phyloP scores from a whole-genome alignment of 768 basidiomycete genomes.

The Hortiboletus campestris region DNA sequence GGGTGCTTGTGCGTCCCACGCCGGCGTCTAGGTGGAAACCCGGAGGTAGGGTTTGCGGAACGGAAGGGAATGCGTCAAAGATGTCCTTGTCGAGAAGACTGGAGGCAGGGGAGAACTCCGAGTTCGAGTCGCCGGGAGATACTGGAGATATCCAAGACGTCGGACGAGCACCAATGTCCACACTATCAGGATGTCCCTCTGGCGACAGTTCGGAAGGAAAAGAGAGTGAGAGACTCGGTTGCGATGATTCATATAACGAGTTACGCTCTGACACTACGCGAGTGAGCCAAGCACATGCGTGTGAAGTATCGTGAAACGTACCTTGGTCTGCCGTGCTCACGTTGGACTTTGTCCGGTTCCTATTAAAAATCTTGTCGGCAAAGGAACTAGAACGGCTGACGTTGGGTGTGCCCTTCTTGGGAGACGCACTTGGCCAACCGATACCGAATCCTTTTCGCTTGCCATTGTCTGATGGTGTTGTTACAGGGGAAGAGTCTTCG shows the following conservation, averaged over 20 bases:
- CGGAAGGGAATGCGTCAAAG: conserved; percentile 72
- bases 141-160: conserved; percentile 50
- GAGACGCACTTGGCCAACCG: conserved; percentile 48
- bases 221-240: conserved; percentile 22
- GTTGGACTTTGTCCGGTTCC: conserved; percentile 53
- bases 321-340: conserved; percentile 46
- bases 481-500: conserved; percentile 62
- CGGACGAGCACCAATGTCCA: conserved; percentile 30
- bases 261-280: conserved; percentile 20
- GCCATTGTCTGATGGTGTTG: conserved; percentile 54
- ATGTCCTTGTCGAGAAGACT: conserved; percentile 53
- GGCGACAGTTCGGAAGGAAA: conserved; percentile 21
- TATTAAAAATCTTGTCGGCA: conserved; percentile 57
- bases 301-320: conserved; percentile 28
- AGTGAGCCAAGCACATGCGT: neutral
- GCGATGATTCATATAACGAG: conserved; percentile 28
- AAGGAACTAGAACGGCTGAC: conserved; percentile 55
- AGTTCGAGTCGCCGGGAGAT: conserved; percentile 42
- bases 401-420: conserved; percentile 47
- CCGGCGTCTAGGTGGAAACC: conserved; percentile 19
- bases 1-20: conserved; percentile 23
- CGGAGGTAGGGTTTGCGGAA: conserved; percentile 51
- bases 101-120: conserved; percentile 39
- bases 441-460: conserved; percentile 33
- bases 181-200: conserved; percentile 10